Evolutionary conservation across 768 basidiomycete genomes (phyloP), one percentile per base, ranked within the genome.

Genomic region (Phlebiopsis gigantea): DNA sequence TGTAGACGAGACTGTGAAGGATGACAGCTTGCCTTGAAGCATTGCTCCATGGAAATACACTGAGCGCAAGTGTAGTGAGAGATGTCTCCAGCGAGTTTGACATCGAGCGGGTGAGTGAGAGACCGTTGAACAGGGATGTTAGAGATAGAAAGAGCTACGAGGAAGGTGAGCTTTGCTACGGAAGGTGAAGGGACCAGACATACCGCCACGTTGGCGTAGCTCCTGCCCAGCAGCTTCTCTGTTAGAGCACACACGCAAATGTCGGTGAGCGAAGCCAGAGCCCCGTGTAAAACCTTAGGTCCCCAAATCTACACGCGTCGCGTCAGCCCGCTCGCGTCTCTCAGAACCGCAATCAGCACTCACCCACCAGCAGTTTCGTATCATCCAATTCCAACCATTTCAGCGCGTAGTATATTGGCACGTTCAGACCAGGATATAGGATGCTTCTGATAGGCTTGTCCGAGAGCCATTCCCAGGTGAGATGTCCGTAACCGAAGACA

Each of bases 381-480:
- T 74, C 65, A 44, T 90, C 85, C 22, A 93, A 65, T 0, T 77
- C 70, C 0, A 79, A 69, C 6, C 69, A 58, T 61, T 85, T 85
- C 49, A 98, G 66, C 0, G 83, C 24, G 82, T 83, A 87, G 65
- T 90, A 98, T 9, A 88, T 66, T 0, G 90, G 88, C 25, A 90
- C 75, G 64, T 93, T 97, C 31, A 95, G 62, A 17, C 82, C 78
- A 17, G 95, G 93, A 70, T 93, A 96, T 48, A 89, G 53, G 58
- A 92, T 80, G 65, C 87, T 90, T 52, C 93, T 82, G 64, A 94
- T 85, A 5, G 92, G 90, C 14, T 68, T 69, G 21, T 77, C 72
- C 49, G 79, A 72, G 44, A 80, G 72, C 97, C 97, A 99, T 75
- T 99, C 97, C 97, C 97, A 99, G 22, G 95, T 98, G 42, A 93